A percentile compares a stretch with the other conserved stretches of the same genome.
phyloP scores from a whole-genome alignment of 768 basidiomycete genomes.

The Phylloporus sp. region DNA sequence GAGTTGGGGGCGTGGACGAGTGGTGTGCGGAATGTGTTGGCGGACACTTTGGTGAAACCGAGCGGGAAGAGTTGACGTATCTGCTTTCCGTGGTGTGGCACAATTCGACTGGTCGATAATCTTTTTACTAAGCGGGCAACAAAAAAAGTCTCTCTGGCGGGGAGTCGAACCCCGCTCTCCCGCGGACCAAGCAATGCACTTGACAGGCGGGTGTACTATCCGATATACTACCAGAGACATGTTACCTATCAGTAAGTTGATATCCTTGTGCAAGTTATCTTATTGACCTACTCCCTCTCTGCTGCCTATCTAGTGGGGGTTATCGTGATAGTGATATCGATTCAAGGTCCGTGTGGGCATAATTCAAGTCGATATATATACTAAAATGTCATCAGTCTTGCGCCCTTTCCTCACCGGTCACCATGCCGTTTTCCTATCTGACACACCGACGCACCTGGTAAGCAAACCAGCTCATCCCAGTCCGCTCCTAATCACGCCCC shows the following conservation, averaged over 20 bases:
- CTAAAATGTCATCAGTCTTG: too few relatives aligned
- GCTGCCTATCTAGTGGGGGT: too few relatives aligned
- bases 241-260: too few relatives aligned
- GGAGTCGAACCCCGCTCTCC: constrained; percentile 45
- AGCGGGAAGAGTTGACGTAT: background rate
- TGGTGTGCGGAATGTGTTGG: constrained; percentile 53
- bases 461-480: background rate
- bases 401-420: too few relatives aligned
- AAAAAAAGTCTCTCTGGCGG: constrained; percentile 38
- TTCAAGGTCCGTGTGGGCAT: too few relatives aligned
- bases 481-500: background rate
- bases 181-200: constrained; percentile 23
- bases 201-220: constrained; percentile 50
- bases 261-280: too few relatives aligned
- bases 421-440: constrained; percentile 37
- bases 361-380: too few relatives aligned
- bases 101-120: too few relatives aligned
- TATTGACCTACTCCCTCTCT: too few relatives aligned
- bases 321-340: too few relatives aligned
- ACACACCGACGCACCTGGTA: constrained; percentile 37
- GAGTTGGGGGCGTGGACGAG: constrained; percentile 70
- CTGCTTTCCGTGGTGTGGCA: too few relatives aligned
- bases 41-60: constrained; percentile 33
- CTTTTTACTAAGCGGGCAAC: too few relatives aligned
- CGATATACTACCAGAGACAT: constrained; percentile 47